Base-by-base conservation (phyloP, 2,329 filamentous ascomycete species). In the Biscogniauxia marginata region DNA sequence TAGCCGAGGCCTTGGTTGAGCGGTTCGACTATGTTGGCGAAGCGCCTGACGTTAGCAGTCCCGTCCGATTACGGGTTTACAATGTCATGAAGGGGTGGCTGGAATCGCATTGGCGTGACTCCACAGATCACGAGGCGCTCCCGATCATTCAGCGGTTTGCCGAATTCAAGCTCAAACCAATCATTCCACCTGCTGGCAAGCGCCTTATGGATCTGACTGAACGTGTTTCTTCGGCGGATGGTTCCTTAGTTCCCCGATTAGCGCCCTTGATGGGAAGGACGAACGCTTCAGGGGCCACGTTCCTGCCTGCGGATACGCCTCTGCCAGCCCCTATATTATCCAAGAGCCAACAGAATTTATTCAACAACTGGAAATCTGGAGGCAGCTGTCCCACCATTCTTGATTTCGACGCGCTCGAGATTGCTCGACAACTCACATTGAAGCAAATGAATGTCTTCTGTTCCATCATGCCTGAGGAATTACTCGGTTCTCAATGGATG, bases 71-170 rank as follows among this genome's bases (percentile, higher is more conserved):
- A 49, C 86, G 95, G 51, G 91, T 98, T 1, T 98, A 96, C 78
- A 98, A 99, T 70, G 88, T 92, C 55, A 91, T 99, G 80, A 99
- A 99, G 74, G 90, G 90, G 45, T 99, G 95, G 95, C 79, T 99
- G 19, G 95, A 98, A 75, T 95, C 90, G 6, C 92, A 99, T 73
- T 99, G 95, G 93, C 86, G 89, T 49, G 85, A 91, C 61, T 85
- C 91, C 57, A 86, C 87, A 9, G 95, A 99, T 70, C 84, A 84
- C 52, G 82, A 85, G 11, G 91, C 93, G 1, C 79, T 99, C 7
- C 79, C 82, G 0, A 77, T 89, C 49, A 96, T 99, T 60, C 80
- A 88, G 30, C 79, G 84, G 1, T 99, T 99, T 72, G 92, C 93
- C 2, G 84, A 88, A 63, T 82, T 83, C 48, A 88, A 88, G 62